Conservation (phyloP, 2,329 filamentous ascomycete genomes). For the Magnaporthiopsis rhizophila region DNA sequence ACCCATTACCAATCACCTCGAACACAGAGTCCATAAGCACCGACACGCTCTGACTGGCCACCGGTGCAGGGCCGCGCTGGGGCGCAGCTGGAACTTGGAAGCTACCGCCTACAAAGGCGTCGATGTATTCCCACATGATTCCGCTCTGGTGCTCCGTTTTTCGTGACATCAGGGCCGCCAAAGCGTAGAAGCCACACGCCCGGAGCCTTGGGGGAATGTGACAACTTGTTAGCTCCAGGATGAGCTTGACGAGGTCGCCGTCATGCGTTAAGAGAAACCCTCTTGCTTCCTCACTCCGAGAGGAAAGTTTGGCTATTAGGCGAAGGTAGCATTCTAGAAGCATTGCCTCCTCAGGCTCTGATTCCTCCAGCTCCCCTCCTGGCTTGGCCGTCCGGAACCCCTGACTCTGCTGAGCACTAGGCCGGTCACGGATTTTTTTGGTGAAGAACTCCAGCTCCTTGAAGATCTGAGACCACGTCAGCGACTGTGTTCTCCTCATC, state of each 20-base stretch:
- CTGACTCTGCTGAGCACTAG: constrained; percentile 44
- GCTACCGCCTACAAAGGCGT: constrained; percentile 65
- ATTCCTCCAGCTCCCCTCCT: constrained; percentile 60
- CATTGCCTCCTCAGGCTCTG: constrained; percentile 85
- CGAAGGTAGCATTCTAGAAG: constrained; percentile 94
- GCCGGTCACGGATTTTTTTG: constrained; percentile 66
- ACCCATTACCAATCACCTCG: constrained; percentile 65
- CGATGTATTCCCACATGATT: constrained; percentile 71
- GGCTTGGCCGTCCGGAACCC: constrained; percentile 53
- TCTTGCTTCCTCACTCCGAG: constrained; percentile 64
- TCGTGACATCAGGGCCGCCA: constrained; percentile 66
- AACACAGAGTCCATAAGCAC: constrained; percentile 56
- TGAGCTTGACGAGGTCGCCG: constrained; percentile 43
- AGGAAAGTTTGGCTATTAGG: constrained; percentile 73
- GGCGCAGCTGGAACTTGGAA: constrained; percentile 22
- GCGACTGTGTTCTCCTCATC: constrained; percentile 71
- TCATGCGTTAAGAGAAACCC: constrained; percentile 61
- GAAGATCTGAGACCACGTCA: constrained; percentile 92
- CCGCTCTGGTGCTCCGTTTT: constrained; percentile 62
- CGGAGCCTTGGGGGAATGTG: constrained; percentile 69
- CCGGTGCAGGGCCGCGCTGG: background rate
- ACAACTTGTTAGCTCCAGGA: constrained; percentile 69
- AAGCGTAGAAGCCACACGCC: constrained; percentile 73
- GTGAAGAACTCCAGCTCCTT: constrained; percentile 82
- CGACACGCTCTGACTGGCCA: constrained; percentile 20